These are phyloP conservation scores for Paecilomyces dactylethromorphus DNA, from an alignment of 2,329 filamentous ascomycete species.

Conservation along the genomic window DNA sequence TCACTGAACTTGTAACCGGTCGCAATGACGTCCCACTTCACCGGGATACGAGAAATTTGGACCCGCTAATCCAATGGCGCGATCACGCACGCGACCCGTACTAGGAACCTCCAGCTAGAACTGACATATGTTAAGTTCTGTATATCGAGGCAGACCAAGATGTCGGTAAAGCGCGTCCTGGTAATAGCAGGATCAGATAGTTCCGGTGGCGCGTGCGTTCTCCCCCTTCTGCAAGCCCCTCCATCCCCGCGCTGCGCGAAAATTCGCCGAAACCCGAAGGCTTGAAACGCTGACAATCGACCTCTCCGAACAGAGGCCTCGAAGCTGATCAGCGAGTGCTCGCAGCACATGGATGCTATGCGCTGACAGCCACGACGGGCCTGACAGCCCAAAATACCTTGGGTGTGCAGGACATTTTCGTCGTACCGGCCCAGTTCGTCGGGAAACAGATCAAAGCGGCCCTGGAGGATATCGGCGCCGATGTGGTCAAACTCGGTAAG, in stretches of 20 bases:
- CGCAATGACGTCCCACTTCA: not conserved
- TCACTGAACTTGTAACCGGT: not conserved
- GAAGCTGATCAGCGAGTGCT: slow-evolving; percentile 96
- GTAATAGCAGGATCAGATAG: slow-evolving; percentile 86
- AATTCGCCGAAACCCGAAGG: not conserved
- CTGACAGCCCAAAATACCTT: slow-evolving; percentile 93
- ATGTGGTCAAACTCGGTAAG: slow-evolving; percentile 87
- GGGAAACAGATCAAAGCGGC: slow-evolving; percentile 79
- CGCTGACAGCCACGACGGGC: slow-evolving; percentile 91
- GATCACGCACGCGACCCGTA: not conserved
- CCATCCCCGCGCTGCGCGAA: not conserved
- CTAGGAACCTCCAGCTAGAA: not conserved
- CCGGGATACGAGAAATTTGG: not conserved
- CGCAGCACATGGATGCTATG: slow-evolving; percentile 86
- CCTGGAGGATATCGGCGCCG: slow-evolving; percentile 74
- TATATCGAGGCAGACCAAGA: slow-evolving; percentile 7
- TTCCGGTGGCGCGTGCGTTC: slow-evolving; percentile 72
- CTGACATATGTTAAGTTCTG: not conserved
- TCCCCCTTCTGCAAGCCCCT: slow-evolving; percentile 1
- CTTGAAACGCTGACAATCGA: slow-evolving; percentile 10
- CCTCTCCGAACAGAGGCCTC: slow-evolving; percentile 59
- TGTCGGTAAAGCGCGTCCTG: slow-evolving; percentile 53
- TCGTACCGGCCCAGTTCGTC: slow-evolving; percentile 72
- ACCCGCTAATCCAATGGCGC: not conserved
- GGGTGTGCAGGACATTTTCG: slow-evolving; percentile 74